Base-by-base conservation (phyloP, 2,329 filamentous ascomycete genomes). In the Ophiostoma ulmi region DNA sequence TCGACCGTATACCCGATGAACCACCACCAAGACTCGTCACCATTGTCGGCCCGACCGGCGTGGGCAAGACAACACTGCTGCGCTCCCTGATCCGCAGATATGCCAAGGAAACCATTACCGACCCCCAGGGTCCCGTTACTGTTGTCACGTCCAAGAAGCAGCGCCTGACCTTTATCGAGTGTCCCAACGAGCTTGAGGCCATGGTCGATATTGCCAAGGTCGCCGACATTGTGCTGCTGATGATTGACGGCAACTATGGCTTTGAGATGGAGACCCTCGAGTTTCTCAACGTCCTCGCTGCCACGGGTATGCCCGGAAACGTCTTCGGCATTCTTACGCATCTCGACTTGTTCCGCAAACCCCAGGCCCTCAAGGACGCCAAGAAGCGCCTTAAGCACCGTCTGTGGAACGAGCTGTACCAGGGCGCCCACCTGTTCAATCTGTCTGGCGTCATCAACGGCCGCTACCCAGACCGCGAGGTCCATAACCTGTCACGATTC, bases 201-300 rank as follows among this genome's bases (percentile, higher is more conserved):
- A 97, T 98, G 92, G 94, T 99, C 74, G 95, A 99, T 80, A 87
- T 97, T 71, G 92, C 95, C 72, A 99, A 99, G 81, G 92, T 99
- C 63, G 95, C 96, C 22, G 95, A 99, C 79, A 97, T 99, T 76
- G 92, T 98, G 6, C 85, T 99, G 68, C 86, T 99, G 71, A 95
- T 99, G 92, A 99, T 99, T 76, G 95, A 99, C 78, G 96, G 95
- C 70, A 98, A 98, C 81, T 99, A 91, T 77, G 96, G 95, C 17
- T 99, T 99, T 78, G 95, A 99, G 81, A 99, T 99, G 95, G 95
- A 99, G 85, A 99, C 95, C 0, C 99, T 99, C 95, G 95, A 99
- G 81, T 99, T 99, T 73, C 83, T 99, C 77, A 98, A 97, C 76
- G 90, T 97, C 22, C 84, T 99, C 68, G 91, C 92, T n/a, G 88